phyloP scores from a whole-genome alignment of 768 basidiomycete genomes.

The Imleria badia region DNA sequence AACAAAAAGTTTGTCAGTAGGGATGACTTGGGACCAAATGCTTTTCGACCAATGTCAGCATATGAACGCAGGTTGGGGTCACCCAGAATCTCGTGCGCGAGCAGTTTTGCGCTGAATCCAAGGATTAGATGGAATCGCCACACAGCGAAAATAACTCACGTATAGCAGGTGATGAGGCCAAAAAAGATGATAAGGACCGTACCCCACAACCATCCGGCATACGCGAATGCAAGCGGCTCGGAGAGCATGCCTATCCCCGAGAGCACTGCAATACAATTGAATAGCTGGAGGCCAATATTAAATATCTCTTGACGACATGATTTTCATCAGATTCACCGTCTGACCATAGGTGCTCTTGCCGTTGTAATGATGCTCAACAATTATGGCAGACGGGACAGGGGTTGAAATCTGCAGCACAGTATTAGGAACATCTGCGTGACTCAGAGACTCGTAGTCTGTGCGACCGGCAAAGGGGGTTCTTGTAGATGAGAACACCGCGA shows the following conservation, averaged over 20 bases:
- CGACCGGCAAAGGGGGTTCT: neutral
- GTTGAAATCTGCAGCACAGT: constrained; percentile 1
- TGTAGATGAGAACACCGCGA: constrained; percentile 21
- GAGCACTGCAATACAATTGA: constrained; percentile 84
- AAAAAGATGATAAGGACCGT: constrained; percentile 72
- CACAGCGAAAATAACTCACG: constrained; percentile 51
- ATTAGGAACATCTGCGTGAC: neutral
- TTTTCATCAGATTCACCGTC: constrained; percentile 46
- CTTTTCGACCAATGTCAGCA: constrained; percentile 85
- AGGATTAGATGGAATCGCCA: constrained; percentile 2
- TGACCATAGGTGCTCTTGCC: constrained; percentile 75
- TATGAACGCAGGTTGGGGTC: constrained; percentile 79
- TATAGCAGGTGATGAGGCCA: constrained; percentile 82
- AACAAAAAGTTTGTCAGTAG: constrained; percentile 70
- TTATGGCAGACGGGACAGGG: neutral
- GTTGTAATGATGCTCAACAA: constrained; percentile 29
- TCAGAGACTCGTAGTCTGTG: neutral
- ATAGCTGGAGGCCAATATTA: constrained; percentile 51
- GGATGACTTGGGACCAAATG: constrained; percentile 76
- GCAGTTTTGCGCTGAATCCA: constrained; percentile 71
- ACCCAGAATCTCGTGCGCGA: constrained; percentile 70
- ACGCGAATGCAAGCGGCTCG: constrained; percentile 87
- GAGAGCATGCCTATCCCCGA: constrained; percentile 89
- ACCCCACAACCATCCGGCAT: constrained; percentile 86
- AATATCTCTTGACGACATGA: neutral